Conservation (phyloP, 176 grass and related monocot genomes). For the Saccharum spontaneum region DNA sequence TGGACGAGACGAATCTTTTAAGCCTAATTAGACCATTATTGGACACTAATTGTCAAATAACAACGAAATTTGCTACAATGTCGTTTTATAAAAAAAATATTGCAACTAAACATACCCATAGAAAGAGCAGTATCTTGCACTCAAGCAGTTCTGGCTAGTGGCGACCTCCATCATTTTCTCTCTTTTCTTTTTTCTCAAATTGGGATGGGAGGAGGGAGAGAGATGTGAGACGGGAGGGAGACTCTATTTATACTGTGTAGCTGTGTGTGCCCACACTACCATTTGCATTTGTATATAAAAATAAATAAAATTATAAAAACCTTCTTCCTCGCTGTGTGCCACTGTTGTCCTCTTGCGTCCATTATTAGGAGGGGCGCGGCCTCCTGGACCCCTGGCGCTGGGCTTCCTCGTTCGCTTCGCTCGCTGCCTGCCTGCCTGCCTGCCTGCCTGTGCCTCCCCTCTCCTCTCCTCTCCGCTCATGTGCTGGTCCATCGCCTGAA, state of each 20-base stretch:
- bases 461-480: not conserved
- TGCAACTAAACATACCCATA: too few relatives aligned
- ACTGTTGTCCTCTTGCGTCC: not conserved
- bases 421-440: not conserved
- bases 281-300: not conserved
- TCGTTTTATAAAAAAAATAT: too few relatives aligned
- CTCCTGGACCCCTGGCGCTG: slow-evolving; percentile 12
- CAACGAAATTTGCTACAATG: too few relatives aligned
- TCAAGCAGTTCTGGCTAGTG: too few relatives aligned
- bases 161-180: not conserved
- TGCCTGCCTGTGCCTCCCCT: not conserved
- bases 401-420: slow-evolving; percentile 7
- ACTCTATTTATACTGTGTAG: too few relatives aligned
- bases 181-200: not conserved
- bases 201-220: not conserved
- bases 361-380: slow-evolving; percentile 30
- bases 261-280: not conserved
- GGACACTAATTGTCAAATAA: too few relatives aligned
- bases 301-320: not conserved
- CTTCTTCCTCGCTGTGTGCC: not conserved
- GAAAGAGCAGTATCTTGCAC: too few relatives aligned
- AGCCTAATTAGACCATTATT: too few relatives aligned
- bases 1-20: too few relatives aligned
- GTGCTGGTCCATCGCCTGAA: slow-evolving; percentile 6
- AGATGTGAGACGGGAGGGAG: not conserved